These are phyloP conservation scores for Neurospora hispaniola DNA, from an alignment of 495 filamentous ascomycete genomes.

Conservation along the genomic window DNA sequence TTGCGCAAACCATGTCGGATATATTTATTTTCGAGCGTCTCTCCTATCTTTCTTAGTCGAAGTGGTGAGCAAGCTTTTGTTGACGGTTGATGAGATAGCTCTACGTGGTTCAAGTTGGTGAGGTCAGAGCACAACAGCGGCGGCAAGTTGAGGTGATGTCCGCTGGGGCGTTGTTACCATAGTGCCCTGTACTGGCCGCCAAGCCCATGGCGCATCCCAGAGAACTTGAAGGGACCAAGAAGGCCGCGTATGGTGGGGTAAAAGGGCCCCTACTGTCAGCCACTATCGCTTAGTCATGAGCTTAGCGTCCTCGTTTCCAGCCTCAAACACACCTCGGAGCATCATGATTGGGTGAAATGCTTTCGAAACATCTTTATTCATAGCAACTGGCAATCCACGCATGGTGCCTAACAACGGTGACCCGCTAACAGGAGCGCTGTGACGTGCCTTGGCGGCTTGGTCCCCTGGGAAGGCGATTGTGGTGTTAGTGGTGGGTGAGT, in stretches of 20 bases:
- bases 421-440: conserved; percentile 6
- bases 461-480: conserved; percentile 4
- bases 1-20: conserved; percentile 53
- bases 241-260: not conserved
- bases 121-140: not conserved
- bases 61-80: not conserved
- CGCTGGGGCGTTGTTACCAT: not conserved
- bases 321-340: not conserved
- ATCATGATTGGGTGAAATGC: conserved; percentile 3
- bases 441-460: conserved; percentile 7
- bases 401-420: not conserved
- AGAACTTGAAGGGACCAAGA: not conserved
- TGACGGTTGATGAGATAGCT: not conserved
- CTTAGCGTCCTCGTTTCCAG: not conserved
- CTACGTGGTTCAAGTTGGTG: not conserved
- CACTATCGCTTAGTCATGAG: not conserved
- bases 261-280: not conserved
- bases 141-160: not conserved
- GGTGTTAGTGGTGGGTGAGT: not conserved
- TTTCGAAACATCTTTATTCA: conserved; percentile 7
- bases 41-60: not conserved
- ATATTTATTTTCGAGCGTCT: not conserved
- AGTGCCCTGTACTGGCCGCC: not conserved
- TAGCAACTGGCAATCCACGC: not conserved
- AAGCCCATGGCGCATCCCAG: not conserved